Percentiles rank a stretch among this genome's conserved stretches.
phyloP scores from a whole-genome alignment of 176 grass and related monocot species.

The Hsuehochloa calcarea region DNA sequence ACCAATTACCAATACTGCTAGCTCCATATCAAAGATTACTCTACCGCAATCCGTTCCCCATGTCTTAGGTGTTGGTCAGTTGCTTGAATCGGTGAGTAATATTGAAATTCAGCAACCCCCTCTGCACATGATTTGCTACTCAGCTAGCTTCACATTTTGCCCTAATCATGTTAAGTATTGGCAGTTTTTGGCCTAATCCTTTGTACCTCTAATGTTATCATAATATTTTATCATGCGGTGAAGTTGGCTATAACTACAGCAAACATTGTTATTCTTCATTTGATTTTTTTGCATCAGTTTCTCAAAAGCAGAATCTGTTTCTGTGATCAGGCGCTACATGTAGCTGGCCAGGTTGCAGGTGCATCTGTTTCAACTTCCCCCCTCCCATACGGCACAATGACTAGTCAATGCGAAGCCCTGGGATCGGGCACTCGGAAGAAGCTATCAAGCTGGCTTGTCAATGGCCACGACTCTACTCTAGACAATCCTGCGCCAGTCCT shows the following conservation, averaged over 20 bases:
- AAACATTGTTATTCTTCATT: background rate
- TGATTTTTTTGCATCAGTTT: background rate
- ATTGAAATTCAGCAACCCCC: constrained; percentile 11
- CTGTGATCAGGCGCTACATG: constrained; percentile 78
- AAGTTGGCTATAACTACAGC: background rate
- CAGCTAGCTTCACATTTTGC: background rate
- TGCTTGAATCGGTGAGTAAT: constrained; percentile 82
- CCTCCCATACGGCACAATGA: constrained; percentile 87
- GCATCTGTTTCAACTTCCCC: constrained; percentile 92
- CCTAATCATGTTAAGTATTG: background rate
- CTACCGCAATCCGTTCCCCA: constrained; percentile 51
- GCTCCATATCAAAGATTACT: constrained; percentile 57
- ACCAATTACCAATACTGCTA: constrained; percentile 67
- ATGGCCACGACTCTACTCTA: constrained; percentile 51
- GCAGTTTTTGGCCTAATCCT: background rate
- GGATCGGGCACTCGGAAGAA: constrained; percentile 86
- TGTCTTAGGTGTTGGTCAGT: constrained; percentile 87
- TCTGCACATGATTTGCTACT: background rate
- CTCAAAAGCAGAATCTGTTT: background rate
- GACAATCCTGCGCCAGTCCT: constrained; percentile 47
- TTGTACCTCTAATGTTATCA: background rate
- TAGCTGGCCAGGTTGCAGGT: constrained; percentile 90
- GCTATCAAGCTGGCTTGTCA: constrained; percentile 91
- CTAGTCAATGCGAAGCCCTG: constrained; percentile 91
- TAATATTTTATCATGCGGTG: background rate